Base-by-base conservation (phyloP, 2,329 filamentous ascomycete species). In the Lachnellula cervina region DNA sequence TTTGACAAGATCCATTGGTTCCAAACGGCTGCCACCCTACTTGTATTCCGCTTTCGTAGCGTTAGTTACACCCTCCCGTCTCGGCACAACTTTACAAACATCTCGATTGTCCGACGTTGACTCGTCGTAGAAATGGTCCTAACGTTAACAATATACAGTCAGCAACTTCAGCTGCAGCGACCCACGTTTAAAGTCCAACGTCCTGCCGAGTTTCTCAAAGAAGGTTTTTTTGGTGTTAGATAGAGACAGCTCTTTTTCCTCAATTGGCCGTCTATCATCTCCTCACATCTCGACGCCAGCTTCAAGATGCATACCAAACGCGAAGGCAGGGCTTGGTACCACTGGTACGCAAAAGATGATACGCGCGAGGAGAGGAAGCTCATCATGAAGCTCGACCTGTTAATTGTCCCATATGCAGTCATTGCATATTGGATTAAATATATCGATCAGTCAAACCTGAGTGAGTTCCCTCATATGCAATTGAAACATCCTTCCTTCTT, bases 321-420 rank as follows among this genome's bases (percentile, higher is more conserved):
- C 14, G 43, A 59, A 56, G 62, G 62, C 13, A 48, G 62, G 40
- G 60, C 62, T 28, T 62, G 54, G 49, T 64, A 56, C 32, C 71
- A 76, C 56, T 81, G 77, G 78, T 81, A 75, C 63, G 67, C 77
- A 2, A 68, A 74, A 17, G 68, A 75, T 6, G 80, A 83, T 57
- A 78, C 73, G 0, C 69, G 70, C 0, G 74, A 77, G 53, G 79
- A 83, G 59, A 71, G 77, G 42, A 74, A 71, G 56, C 70, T 83
- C 3, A 78, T 84, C 37, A 51, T 76, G 23, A 83, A 83, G 62
- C 73, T 84, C 13, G 80, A 84, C 57, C 65, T 79, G 0, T 66
- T 82, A 2, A 78, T 83, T 37, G 75, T 84, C 0, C 79, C 79
- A 0, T 83, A 82, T 61, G 79, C 78, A 0, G 77, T 82, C 45